Percentiles rank a stretch among this genome's conserved stretches.
Evolutionary conservation across 2,329 filamentous ascomycete species (phyloP).

Genomic region (Penicillium vulpinum): DNA sequence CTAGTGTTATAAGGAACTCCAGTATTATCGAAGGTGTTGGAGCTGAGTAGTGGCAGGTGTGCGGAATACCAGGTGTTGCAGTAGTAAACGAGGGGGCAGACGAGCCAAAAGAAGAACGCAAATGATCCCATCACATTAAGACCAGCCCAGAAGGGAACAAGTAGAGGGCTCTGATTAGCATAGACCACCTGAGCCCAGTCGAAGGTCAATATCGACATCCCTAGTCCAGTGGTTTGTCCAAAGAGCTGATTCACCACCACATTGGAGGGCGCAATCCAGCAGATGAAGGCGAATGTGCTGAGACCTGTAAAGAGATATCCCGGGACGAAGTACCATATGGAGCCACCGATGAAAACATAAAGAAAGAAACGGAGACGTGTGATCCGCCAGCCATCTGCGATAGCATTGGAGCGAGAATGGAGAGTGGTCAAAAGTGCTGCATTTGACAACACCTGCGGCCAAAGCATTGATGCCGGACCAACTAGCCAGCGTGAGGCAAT

Average conservation of each 20-base stretch:
- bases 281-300: conserved; percentile 69
- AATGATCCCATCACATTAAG: conserved; percentile 48
- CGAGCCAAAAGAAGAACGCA: conserved; percentile 46
- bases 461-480: conserved; percentile 63
- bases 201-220: conserved; percentile 69
- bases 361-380: conserved; percentile 41
- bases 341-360: conserved; percentile 33
- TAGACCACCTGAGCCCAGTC: conserved; percentile 74
- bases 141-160: conserved; percentile 59
- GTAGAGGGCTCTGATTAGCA: conserved; percentile 66
- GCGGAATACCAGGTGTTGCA: conserved; percentile 59
- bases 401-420: conserved; percentile 33
- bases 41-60: conserved; percentile 63
- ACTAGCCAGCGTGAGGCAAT: conserved; percentile 60
- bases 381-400: conserved; percentile 46
- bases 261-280: conserved; percentile 69
- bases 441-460: conserved; percentile 58
- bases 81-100: conserved; percentile 48
- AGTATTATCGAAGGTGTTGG: conserved; percentile 65
- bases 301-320: conserved; percentile 69
- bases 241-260: conserved; percentile 71
- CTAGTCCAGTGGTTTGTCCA: conserved; percentile 66
- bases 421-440: conserved; percentile 48
- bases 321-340: conserved; percentile 49
- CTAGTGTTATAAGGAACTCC: conserved; percentile 61